Evolutionary conservation across 2,329 filamentous ascomycete species (phyloP).

Genomic region (Malbranchea zuffiana): DNA sequence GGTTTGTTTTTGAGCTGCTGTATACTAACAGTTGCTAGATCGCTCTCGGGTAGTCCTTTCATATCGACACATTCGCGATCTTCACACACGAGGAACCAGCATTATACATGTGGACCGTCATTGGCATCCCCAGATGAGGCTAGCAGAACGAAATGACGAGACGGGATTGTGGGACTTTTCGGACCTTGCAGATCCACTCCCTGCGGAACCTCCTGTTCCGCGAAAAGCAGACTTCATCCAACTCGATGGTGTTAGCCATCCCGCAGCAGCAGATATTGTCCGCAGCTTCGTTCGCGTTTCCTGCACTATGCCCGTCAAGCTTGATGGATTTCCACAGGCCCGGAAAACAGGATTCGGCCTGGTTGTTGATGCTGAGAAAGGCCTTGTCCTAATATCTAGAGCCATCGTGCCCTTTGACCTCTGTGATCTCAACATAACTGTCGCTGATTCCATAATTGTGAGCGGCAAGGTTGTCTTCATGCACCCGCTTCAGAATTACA

Average conservation of each 20-base stretch:
- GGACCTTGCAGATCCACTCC: slow-evolving; percentile 70
- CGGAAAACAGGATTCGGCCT: slow-evolving; percentile 90
- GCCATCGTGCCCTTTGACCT: slow-evolving; percentile 94
- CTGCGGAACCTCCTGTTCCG: slow-evolving; percentile 59
- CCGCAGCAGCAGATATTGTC: slow-evolving; percentile 84
- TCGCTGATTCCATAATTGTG: slow-evolving; percentile 91
- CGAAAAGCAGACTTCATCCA: slow-evolving; percentile 83
- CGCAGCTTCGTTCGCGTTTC: slow-evolving; percentile 89
- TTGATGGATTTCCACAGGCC: slow-evolving; percentile 95
- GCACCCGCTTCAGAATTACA: slow-evolving; percentile 94
- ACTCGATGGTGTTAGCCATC: slow-evolving; percentile 75
- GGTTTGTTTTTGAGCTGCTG: not conserved
- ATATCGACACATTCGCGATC: slow-evolving; percentile 87
- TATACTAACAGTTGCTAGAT: slow-evolving; percentile 32
- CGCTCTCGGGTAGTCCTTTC: slow-evolving; percentile 78
- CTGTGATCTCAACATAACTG: slow-evolving; percentile 90
- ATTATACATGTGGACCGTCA: slow-evolving; percentile 90
- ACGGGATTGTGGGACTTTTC: slow-evolving; percentile 92
- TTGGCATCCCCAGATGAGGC: slow-evolving; percentile 89
- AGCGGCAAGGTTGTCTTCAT: slow-evolving; percentile 91
- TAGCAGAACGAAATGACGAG: slow-evolving; percentile 79
- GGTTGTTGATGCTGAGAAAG: slow-evolving; percentile 95
- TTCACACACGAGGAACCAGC: slow-evolving; percentile 87
- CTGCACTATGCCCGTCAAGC: slow-evolving; percentile 86
- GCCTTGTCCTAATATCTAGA: slow-evolving; percentile 83